These are phyloP conservation scores for Mycosphaerella arachidis DNA, from an alignment of 2,329 filamentous ascomycete genomes.

Conservation along the genomic window DNA sequence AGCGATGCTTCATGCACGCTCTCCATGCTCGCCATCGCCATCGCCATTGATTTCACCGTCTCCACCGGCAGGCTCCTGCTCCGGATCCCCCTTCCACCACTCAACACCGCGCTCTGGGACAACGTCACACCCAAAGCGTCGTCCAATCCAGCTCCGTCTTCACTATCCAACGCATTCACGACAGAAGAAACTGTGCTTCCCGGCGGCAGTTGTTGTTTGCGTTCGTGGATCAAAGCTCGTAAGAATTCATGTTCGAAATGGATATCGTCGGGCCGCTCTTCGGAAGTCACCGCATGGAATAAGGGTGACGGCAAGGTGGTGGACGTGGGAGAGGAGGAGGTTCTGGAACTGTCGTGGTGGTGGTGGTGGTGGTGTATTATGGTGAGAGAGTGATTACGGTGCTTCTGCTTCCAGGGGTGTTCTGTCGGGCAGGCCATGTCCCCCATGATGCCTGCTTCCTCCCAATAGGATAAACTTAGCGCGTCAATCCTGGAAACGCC, in stretches of 20 bases:
- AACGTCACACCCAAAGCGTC: conserved; percentile 7
- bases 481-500: background rate
- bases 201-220: background rate
- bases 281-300: background rate
- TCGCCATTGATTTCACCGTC: background rate
- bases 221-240: conserved; percentile 16
- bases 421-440: background rate
- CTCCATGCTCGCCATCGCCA: conserved; percentile 18
- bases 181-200: background rate
- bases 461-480: background rate
- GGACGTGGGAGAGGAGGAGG: background rate
- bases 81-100: conserved; percentile 11
- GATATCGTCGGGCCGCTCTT: background rate
- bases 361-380: background rate
- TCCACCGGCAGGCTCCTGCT: conserved; percentile 15
- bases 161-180: background rate
- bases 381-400: background rate
- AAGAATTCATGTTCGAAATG: conserved; percentile 20
- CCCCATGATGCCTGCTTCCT: background rate
- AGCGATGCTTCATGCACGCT: conserved; percentile 17
- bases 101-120: conserved; percentile 15
- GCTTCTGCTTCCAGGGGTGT: background rate
- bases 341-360: background rate
- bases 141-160: background rate
- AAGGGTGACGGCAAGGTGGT: background rate